These are phyloP conservation scores for Globisporangium orthogonon DNA, from an alignment of 352 stramenopile species.

Conservation along the genomic window DNA sequence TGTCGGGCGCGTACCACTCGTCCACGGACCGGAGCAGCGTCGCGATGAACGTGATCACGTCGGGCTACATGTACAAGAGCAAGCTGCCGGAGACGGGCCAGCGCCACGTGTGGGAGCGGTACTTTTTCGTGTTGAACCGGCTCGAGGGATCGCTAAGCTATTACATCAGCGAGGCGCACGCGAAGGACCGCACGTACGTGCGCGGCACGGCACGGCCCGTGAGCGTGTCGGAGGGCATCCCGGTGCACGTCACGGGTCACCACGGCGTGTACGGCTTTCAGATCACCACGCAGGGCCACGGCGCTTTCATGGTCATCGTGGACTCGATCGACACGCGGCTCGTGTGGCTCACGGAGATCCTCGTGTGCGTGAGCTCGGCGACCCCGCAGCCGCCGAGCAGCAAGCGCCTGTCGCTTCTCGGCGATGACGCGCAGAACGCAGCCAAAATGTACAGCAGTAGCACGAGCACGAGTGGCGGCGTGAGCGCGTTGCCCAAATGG, in stretches of 20 bases:
- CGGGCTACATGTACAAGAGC: slow-evolving; percentile 89
- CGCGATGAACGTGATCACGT: slow-evolving; percentile 58
- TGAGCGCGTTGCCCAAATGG: slow-evolving; percentile 28
- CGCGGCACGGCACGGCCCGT: slow-evolving; percentile 68
- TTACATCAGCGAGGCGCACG: slow-evolving; percentile 83
- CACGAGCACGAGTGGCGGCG: slow-evolving; percentile 14
- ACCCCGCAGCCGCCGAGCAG: slow-evolving; percentile 28
- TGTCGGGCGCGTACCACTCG: slow-evolving; percentile 13
- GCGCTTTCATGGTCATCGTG: slow-evolving; percentile 78
- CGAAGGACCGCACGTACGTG: slow-evolving; percentile 80
- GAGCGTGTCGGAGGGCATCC: slow-evolving; percentile 78
- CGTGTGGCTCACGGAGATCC: slow-evolving; percentile 77
- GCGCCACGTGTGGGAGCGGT: slow-evolving; percentile 77
- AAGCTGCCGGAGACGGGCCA: slow-evolving; percentile 79
- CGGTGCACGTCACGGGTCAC: slow-evolving; percentile 59
- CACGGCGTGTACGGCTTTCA: slow-evolving; percentile 78
- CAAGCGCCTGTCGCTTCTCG: slow-evolving; percentile 52
- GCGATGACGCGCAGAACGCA: slow-evolving; percentile 23
- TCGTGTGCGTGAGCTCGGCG: slow-evolving; percentile 50
- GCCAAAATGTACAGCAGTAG: slow-evolving; percentile 22
- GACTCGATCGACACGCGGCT: slow-evolving; percentile 81
- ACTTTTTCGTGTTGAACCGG: slow-evolving; percentile 82
- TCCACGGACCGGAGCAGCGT: slow-evolving; percentile 19
- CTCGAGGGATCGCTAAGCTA: slow-evolving; percentile 71
- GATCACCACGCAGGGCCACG: slow-evolving; percentile 84